Evolutionary conservation across 768 basidiomycete species (phyloP).

Genomic region (Leccinum boreale): DNA sequence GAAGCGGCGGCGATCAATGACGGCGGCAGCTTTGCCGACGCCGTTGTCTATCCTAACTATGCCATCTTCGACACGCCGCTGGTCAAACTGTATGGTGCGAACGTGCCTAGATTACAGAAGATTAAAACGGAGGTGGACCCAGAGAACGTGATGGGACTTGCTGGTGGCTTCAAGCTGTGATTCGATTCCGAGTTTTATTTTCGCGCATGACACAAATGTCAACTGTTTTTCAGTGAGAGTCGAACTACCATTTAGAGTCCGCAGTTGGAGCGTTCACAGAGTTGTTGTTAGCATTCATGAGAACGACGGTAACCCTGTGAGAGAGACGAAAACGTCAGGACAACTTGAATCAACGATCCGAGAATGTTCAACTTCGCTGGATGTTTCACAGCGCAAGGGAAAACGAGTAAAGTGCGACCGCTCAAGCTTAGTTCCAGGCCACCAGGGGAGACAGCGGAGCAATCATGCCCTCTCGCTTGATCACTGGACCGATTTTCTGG

Average conservation of each 20-base stretch:
- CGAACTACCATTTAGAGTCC: not conserved
- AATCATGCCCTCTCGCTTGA: no score
- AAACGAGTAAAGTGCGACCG: no score
- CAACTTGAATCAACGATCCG: not conserved
- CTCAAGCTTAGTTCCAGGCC: no score
- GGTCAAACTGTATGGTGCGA: slow-evolving; percentile 44
- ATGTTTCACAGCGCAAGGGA: no score
- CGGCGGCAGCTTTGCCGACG: slow-evolving; percentile 20
- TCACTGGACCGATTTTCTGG: no score
- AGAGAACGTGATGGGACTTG: slow-evolving; percentile 53
- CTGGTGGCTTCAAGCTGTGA: slow-evolving; percentile 55
- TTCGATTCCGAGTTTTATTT: not conserved
- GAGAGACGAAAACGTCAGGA: not conserved
- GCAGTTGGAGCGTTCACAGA: not conserved
- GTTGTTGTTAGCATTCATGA: not conserved
- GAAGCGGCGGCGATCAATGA: slow-evolving; percentile 40
- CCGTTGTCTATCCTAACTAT: slow-evolving; percentile 53
- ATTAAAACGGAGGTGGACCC: slow-evolving; percentile 51
- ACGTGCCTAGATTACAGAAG: slow-evolving; percentile 32
- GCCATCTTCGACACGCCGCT: slow-evolving; percentile 50
- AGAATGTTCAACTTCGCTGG: no score
- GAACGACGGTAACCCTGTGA: not conserved
- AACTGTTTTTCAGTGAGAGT: not conserved
- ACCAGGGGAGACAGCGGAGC: no score
- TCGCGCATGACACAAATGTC: not conserved